These are phyloP conservation scores for Thielaviopsis euricoi DNA, from an alignment of 2,329 filamentous ascomycete species.

Conservation along the genomic window DNA sequence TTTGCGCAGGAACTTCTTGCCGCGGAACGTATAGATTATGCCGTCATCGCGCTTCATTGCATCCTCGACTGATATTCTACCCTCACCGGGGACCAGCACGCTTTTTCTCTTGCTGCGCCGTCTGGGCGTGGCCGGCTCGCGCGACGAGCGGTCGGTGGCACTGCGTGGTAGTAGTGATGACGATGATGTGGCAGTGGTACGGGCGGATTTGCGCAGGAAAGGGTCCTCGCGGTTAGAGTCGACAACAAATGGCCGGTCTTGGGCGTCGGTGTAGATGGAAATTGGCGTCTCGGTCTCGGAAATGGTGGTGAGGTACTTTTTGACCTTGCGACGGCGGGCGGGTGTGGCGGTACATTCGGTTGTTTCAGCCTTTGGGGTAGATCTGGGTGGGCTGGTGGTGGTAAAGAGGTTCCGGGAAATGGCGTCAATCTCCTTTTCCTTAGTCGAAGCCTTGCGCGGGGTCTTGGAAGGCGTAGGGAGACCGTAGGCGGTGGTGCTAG, in stretches of 20 bases:
- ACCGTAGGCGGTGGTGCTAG: constrained; percentile 31
- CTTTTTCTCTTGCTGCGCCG: constrained; percentile 39
- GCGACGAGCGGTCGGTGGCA: constrained; percentile 20
- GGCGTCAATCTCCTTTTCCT: constrained; percentile 33
- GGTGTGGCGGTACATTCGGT: constrained; percentile 35
- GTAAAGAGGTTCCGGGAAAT: constrained; percentile 47
- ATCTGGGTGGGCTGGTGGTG: not conserved
- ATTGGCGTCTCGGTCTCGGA: constrained; percentile 47
- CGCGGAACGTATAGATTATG: constrained; percentile 62
- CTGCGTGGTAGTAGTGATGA: constrained; percentile 1
- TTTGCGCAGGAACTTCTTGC: constrained; percentile 62
- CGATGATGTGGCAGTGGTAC: no score
- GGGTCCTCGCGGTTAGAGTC: constrained; percentile 55
- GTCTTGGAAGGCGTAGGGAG: constrained; percentile 69
- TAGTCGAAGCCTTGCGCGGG: constrained; percentile 43
- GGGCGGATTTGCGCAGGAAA: constrained; percentile 37
- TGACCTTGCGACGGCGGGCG: constrained; percentile 39
- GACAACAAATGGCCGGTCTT: constrained; percentile 56
- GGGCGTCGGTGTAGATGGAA: constrained; percentile 61
- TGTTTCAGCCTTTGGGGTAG: constrained; percentile 24
- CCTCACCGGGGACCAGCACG: constrained; percentile 39
- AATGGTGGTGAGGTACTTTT: constrained; percentile 38
- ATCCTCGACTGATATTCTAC: constrained; percentile 42
- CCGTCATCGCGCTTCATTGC: constrained; percentile 52
- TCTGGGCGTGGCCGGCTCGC: constrained; percentile 20